Evolutionary conservation across 1,139 yeast genomes (phyloP), one percentile per base, ranked within the genome.

Genomic region (Hyphopichia khmerensis): DNA sequence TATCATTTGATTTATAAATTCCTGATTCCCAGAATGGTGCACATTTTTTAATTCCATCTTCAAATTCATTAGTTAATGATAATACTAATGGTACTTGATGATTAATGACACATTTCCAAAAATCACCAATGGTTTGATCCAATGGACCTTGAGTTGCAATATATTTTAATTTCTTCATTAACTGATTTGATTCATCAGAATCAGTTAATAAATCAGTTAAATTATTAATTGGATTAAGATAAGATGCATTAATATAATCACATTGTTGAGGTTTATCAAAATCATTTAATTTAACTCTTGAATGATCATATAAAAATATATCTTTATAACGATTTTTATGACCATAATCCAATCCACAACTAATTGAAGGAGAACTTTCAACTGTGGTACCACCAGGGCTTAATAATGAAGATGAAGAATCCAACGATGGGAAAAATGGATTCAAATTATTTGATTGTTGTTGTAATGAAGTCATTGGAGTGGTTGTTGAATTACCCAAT

Each of bases 121-220:
- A 88, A 58, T 88, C 96, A 13, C 80, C 82, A 45, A 84, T 75
- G 0, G 96, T 87, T 18, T 83, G 79, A 2, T 82, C 80, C 33
- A 88, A 62, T 2, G 96, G 96, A 1, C 95, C 96, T 52, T 88
- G 96, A 0, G 96, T 84, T 0, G 96, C 96, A 49, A 88, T 84
- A 56, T 84, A 86, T 40, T 75, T 69, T 39, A 57, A 52, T 10
- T 53, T 39, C 13, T 24, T n/a, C 4, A n/a, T n/a, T 14, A 36
- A 30, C 52, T 19, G 26, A 35, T 11, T 2, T 14, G 17, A 34
- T 5, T 29, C 17, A 29, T 42, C 43, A 19, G 27, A 10, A 34
- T 29, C 32, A 9, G 32, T 35, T 4, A 19, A 30, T 33, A 45
- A 39, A 17, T 43, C 43, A 14, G 43, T 35, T 15, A 43, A 51